Evolutionary conservation across 352 stramenopile genomes (phyloP), one percentile per base, ranked within the genome.

Genomic region (Globisporangium nodosum): DNA sequence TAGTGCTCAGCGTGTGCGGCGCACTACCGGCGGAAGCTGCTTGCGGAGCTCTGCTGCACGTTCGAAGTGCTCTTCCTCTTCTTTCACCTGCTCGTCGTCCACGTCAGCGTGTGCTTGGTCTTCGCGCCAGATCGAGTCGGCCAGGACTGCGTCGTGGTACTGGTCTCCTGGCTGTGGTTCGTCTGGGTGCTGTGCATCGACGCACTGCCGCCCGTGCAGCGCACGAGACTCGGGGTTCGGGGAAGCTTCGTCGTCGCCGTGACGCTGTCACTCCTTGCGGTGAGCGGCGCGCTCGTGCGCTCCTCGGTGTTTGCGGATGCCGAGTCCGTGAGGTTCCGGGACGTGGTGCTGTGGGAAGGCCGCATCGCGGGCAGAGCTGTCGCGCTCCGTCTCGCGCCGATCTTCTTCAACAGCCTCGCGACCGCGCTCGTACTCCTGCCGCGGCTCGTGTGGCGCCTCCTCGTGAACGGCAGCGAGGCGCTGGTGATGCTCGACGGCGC

Each of bases 21-120:
- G 5, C 52, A 60, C 21, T 62, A 55, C 31, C 57, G 65, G 48
- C 52, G 20, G 8, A n/a, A 47, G 15, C 33, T 69, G 18, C 16
- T 66, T 15, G 24, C 37, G 3, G 33, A 43, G n/a, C 31, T 69
- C 7, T 54, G 27, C 3, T 7, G 15, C 16, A 66, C 52, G 13
- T 78, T 78, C 52, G 61, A 78, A 49, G 66, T 75, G 8, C 40
- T 56, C 0, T 78, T 71, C 48, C 33, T 75, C 46, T 67, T 56
- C 16, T 13, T 54, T 3, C 64, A 78, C 45, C 15, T 75, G 13
- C 45, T 47, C 5, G 20, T 52, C 9, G 49, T 63, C 6, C 49
- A 65, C 39, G 24, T 64, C 4, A 58, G 54, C 30, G 49, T 73
- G n/a, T 65, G 60, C 12, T 61, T 63, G 24, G 35, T 68, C 9